Base-by-base conservation (phyloP, 371 early-diverging fungal genomes). In the Circinella umbellata region DNA sequence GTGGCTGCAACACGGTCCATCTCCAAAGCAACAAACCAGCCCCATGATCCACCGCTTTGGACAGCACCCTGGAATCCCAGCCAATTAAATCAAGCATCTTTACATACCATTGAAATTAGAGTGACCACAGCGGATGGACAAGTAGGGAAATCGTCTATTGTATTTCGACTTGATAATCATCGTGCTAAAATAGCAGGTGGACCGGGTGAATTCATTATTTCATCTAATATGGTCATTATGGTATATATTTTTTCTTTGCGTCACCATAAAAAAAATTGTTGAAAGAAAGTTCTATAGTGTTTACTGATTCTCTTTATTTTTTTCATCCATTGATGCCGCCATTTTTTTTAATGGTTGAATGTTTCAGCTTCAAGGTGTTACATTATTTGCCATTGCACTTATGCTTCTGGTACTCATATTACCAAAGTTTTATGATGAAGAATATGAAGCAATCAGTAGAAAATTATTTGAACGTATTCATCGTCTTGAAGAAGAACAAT, bases 201-300 rank as follows among this genome's bases (percentile, higher is more conserved):
- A 4, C 73, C 86, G 10, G 94, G 93, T 51, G 94, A 92, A 69
- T 92, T 87, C 77, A 87, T 95, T 47, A 91, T 94, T 72, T 77
- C 82, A 55, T 78, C 88, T 15, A 79, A 87, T 54, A 85, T 91
- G 77, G 80, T 85, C 1, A 57, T 75, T 15, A 69, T 83, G 63
- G 87, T 88, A 81, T 78, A 78, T 17, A 47, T n/a, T 46, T 47
- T 47, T 15, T 47, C 47, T 9, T 47, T 11, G 0, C 15, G 9
- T 11, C 47, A 47, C 47, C 47, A 15, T 47, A 15, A 47, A 11
- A 15, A 9, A 3, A 47, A 11, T 47, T 47, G 15, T 47, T 47
- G 15, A 3, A 47, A 11, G 47, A 11, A 3, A 11, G 47, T 47
- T 27, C 27, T 27, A 27, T 27, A 27, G 27, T 27, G 27, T 27